Base-by-base conservation (phyloP, 306 rosid species). In the Heteromeles arbutifolia region DNA sequence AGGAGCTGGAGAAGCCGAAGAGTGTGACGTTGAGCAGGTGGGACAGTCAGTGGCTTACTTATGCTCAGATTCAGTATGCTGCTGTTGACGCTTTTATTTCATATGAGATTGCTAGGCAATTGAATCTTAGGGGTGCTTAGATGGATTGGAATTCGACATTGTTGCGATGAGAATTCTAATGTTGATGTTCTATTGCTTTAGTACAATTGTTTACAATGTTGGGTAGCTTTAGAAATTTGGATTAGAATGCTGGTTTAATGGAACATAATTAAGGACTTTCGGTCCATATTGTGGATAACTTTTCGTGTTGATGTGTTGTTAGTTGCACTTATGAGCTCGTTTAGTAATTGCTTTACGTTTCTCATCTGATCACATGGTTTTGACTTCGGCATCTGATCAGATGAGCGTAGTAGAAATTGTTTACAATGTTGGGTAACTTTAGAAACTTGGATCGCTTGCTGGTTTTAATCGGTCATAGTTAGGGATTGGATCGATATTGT, bases 81-180 rank as follows among this genome's bases (percentile, higher is more conserved):
- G 83, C 84, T 32, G 8, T 85, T 54, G 91, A 87, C 73, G 91
- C 91, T 15, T 87, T 82, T 37, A 14, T 83, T 24, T 83, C 91
- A 28, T 87, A 45, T 53, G 82, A 80, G 84, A 80, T 87, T 61
- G 88, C 80, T 2, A 76, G 52, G 83, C 11, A 14, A 2, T 76
- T 81, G 65, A 52, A 65, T 54, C 61, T 61, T 61, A 25, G 63
- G 28, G 28, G 14, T 22, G 54, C 54, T 48, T 48, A 48, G 54
- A 54, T 57, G 63, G 63, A 25, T 57, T 57, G 17, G 6, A 57
- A 10, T 57, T 57, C 6, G 63, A 12, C 15, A 57, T 24, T 57
- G 63, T 48, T 48, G 54, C 54, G 50, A 14, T 44, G 50, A 12
- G 50, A 44, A 44, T 44, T 44, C 18, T 12, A 45, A 4, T 45